These are phyloP conservation scores for Vararia minispora DNA, from an alignment of 768 basidiomycete genomes.

Conservation along the genomic window DNA sequence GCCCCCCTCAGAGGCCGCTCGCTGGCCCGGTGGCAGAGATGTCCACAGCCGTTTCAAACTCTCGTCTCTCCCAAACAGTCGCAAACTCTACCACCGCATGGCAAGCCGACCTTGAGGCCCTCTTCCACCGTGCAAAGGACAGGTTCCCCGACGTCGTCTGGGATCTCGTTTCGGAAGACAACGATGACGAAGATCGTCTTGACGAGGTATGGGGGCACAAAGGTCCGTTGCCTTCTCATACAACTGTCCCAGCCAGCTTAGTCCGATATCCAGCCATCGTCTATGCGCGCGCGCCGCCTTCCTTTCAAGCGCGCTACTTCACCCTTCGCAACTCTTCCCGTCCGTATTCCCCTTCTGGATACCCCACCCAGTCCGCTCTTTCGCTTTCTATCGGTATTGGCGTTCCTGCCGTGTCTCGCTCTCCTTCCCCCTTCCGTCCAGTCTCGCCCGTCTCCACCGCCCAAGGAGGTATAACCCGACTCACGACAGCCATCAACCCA, in stretches of 20 bases:
- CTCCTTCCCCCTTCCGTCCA: constrained; percentile 30
- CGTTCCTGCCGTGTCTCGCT: constrained; percentile 27
- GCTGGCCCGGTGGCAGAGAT: too few relatives aligned
- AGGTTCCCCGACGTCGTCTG: constrained; percentile 97
- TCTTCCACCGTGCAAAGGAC: constrained; percentile 80
- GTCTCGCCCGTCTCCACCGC: constrained; percentile 28
- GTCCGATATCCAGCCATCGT: constrained; percentile 56
- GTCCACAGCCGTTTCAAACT: too few relatives aligned
- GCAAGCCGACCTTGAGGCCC: constrained; percentile 67
- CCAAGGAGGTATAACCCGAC: constrained; percentile 39
- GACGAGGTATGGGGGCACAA: constrained; percentile 88
- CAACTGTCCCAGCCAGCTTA: not conserved
- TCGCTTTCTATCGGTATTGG: constrained; percentile 43
- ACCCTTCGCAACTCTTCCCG: too few relatives aligned
- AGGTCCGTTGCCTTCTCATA: constrained; percentile 38
- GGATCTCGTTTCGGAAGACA: constrained; percentile 48
- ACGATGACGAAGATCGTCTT: constrained; percentile 26
- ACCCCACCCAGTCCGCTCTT: constrained; percentile 43
- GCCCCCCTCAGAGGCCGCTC: too few relatives aligned
- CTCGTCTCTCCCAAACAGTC: constrained; percentile 59
- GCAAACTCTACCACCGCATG: constrained; percentile 59
- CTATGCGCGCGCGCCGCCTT: constrained; percentile 88
- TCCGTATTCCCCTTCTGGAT: constrained; percentile 40
- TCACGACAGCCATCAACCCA: constrained; percentile 61
- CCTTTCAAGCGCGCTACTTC: constrained; percentile 86